phyloP scores from a whole-genome alignment of 2,329 filamentous ascomycete species.

The Calonectria pseudoreteaudii region DNA sequence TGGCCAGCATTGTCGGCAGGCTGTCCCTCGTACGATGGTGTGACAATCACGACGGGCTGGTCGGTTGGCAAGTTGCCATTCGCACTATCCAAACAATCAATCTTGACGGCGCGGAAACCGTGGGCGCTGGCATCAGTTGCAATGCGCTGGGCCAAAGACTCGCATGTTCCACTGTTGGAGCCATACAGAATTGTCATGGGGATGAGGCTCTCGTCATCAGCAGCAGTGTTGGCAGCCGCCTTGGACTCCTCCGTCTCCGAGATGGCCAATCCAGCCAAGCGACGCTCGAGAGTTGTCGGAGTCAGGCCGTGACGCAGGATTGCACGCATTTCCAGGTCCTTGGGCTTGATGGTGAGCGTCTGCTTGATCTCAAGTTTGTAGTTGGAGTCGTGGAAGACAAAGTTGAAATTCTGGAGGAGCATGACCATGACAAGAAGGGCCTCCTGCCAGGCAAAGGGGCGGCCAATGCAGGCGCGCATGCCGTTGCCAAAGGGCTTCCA shows the following conservation, averaged over 20 bases:
- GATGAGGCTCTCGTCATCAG: slow-evolving; percentile 39
- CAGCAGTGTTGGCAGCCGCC: slow-evolving; percentile 22
- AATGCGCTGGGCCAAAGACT: slow-evolving; percentile 73
- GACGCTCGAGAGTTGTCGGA: slow-evolving; percentile 58
- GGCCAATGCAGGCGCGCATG: slow-evolving; percentile 75
- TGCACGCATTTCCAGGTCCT: slow-evolving; percentile 71
- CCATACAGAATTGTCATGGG: slow-evolving; percentile 76
- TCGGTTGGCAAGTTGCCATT: slow-evolving; percentile 68
- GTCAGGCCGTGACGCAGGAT: slow-evolving; percentile 60
- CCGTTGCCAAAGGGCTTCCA: slow-evolving; percentile 84
- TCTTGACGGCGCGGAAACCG: slow-evolving; percentile 66
- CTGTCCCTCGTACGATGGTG: slow-evolving; percentile 78
- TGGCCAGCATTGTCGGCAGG: slow-evolving; percentile 77
- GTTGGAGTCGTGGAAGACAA: slow-evolving; percentile 67
- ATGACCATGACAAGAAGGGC: slow-evolving; percentile 70
- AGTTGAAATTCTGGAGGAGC: slow-evolving; percentile 77
- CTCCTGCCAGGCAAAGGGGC: slow-evolving; percentile 81
- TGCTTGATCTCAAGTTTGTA: slow-evolving; percentile 67
- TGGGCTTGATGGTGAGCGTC: slow-evolving; percentile 71
- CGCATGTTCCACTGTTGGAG: slow-evolving; percentile 79
- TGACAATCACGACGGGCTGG: slow-evolving; percentile 73
- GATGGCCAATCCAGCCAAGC: slow-evolving; percentile 50
- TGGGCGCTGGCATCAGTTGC: slow-evolving; percentile 67
- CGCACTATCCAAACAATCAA: slow-evolving; percentile 70
- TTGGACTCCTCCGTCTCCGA: slow-evolving; percentile 11